A percentile compares a stretch with the other conserved stretches of the same genome.
These are phyloP conservation scores for Lecanicillium sp. DNA, from an alignment of 2,329 filamentous ascomycete genomes.

Conservation along the genomic window DNA sequence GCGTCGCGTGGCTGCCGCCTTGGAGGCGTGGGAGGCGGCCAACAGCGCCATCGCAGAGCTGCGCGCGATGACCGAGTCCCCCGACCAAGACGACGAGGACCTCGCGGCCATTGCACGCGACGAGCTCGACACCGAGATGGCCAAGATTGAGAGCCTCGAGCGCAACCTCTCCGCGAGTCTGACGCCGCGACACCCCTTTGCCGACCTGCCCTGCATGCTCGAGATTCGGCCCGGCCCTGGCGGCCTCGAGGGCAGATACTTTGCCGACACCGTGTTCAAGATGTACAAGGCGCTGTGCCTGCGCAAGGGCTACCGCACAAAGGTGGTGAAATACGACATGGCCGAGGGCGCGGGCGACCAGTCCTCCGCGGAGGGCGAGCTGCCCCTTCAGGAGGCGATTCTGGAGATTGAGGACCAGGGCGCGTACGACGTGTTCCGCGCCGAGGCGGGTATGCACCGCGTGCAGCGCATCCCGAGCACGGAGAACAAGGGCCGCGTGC, in stretches of 20 bases:
- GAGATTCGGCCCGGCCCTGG: constrained; percentile 91
- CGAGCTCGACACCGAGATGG: constrained; percentile 64
- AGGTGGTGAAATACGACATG: constrained; percentile 73
- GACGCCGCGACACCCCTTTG: constrained; percentile 85
- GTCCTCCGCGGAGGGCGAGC: constrained; percentile 52
- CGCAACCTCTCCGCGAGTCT: constrained; percentile 67
- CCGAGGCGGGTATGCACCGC: constrained; percentile 89
- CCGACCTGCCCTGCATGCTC: constrained; percentile 79
- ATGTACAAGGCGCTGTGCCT: constrained; percentile 85
- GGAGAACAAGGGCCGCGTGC: constrained; percentile 83
- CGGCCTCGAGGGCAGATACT: constrained; percentile 84
- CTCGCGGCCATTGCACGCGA: constrained; percentile 73
- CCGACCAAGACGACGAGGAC: constrained; percentile 55
- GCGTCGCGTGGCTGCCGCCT: constrained; percentile 48
- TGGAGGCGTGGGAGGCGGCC: constrained; percentile 53
- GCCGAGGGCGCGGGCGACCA: constrained; percentile 56
- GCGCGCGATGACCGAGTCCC: constrained; percentile 37
- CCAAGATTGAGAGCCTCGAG: constrained; percentile 56
- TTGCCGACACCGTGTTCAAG: constrained; percentile 76
- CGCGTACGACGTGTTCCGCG: constrained; percentile 74
- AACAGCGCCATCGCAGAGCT: constrained; percentile 50
- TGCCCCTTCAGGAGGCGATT: constrained; percentile 77
- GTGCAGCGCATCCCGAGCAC: constrained; percentile 92
- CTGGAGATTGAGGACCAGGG: constrained; percentile 73
- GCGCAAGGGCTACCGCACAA: constrained; percentile 58